Percentiles rank a stretch among this genome's conserved stretches.
phyloP scores from a whole-genome alignment of 768 basidiomycete genomes.

The Boletus subparvulus region DNA sequence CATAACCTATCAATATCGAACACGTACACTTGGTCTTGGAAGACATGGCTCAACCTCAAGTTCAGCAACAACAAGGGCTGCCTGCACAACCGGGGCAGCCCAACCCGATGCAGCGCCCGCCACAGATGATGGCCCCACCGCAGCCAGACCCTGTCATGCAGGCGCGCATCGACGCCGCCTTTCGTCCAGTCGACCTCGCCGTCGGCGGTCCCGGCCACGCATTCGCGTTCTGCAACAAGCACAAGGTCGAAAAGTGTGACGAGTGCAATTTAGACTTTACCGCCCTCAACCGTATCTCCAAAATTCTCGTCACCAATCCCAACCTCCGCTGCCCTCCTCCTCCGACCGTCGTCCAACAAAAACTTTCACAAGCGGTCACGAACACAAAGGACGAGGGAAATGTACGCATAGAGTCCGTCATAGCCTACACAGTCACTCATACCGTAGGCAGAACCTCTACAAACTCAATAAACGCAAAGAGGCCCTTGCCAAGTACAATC shows the following conservation, averaged over 20 bases:
- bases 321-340: slow-evolving; percentile 79
- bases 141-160: slow-evolving; percentile 71
- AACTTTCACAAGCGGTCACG: slow-evolving; percentile 71
- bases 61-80: slow-evolving; percentile 49
- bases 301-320: slow-evolving; percentile 66
- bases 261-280: slow-evolving; percentile 74
- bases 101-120: slow-evolving; percentile 34
- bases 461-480: slow-evolving; percentile 67
- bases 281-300: slow-evolving; percentile 72
- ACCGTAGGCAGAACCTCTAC: slow-evolving; percentile 60
- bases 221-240: slow-evolving; percentile 59
- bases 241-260: slow-evolving; percentile 72
- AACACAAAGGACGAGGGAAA: slow-evolving; percentile 94
- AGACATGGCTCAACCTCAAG: slow-evolving; percentile 63
- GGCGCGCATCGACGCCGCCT: slow-evolving; percentile 75
- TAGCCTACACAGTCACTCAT: slow-evolving; percentile 6
- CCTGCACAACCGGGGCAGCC: slow-evolving; percentile 33
- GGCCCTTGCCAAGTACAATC: slow-evolving; percentile 78
- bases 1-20: neutral
- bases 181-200: slow-evolving; percentile 53
- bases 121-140: slow-evolving; percentile 44
- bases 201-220: slow-evolving; percentile 54
- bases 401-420: slow-evolving; percentile 47
- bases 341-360: slow-evolving; percentile 69
- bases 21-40: neutral